Base-by-base conservation (phyloP, 73 alveolate genomes). In the Paraurostyla sp. region DNA sequence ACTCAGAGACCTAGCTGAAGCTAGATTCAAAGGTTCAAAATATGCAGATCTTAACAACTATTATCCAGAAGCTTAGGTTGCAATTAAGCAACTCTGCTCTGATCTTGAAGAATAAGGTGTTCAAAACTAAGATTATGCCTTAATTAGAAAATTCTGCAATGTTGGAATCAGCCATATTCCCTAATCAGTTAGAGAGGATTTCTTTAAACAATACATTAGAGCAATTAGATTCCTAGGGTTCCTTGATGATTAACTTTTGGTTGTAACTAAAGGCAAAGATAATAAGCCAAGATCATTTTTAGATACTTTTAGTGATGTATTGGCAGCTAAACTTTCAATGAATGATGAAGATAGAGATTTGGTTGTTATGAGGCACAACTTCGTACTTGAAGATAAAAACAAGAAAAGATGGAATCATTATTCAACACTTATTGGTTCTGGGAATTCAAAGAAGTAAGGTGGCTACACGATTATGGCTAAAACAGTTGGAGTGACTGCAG, bases 401-500 rank as follows among this genome's bases (percentile, higher is more conserved):
- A 87, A 63, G 83, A 76, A 80, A 30, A 86, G 93, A 18, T 46
- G 95, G 88, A 92, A 76, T 36, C 91, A 81, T 38, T 81, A 81
- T 33, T 83, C 92, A 32, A 92, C 92, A 23, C 85, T 95, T 41
- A 85, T 93, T 35, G 92, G 76, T 42, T 92, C 89, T 46, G 98
- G 98, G 60, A 86, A 91, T 51, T 76, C 90, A 30, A 76, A 85
- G 69, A 50, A 58, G 0, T 63, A 91, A 50, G 92, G 93, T 27
- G 95, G 93, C 71, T 36, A 35, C 42, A 52, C 97, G 22, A 87
- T 89, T 50, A 92, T 95, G 96, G 96, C 98, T 1, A 91, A 90
- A 65, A 95, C 97, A 7, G 98, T 95, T 1, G 98, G 98, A n/a
- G 69, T 87, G 0, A 94, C 98, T 40, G 88, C 96, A 18, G 98